phyloP scores from a whole-genome alignment of 2,329 filamentous ascomycete genomes.

The Myriangium duriaei region DNA sequence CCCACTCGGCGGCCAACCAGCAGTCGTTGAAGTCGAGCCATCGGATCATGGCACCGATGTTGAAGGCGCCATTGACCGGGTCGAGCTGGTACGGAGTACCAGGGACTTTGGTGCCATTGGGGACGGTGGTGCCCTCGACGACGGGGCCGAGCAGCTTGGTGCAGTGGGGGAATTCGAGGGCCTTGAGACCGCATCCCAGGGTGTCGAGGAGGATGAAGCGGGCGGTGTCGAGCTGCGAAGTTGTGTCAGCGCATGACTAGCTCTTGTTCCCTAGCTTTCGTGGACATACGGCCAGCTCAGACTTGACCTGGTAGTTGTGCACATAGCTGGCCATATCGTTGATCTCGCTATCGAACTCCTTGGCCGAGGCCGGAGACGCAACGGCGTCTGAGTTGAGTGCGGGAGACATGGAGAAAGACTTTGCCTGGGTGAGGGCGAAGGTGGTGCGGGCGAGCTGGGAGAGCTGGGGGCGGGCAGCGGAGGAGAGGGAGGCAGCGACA shows the following conservation, averaged over 20 bases:
- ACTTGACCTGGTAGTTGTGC: conserved; percentile 81
- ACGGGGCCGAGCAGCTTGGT: conserved; percentile 85
- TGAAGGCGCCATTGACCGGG: conserved; percentile 91
- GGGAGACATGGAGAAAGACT: conserved; percentile 4
- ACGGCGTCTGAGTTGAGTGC: conserved; percentile 17
- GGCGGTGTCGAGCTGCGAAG: conserved; percentile 72
- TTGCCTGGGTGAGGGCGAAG: conserved; percentile 16
- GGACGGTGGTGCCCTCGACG: conserved; percentile 80
- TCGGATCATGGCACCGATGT: conserved; percentile 96
- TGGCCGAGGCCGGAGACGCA: conserved; percentile 18
- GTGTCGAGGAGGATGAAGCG: conserved; percentile 96
- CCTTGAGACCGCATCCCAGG: conserved; percentile 90
- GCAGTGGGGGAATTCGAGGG: conserved; percentile 90
- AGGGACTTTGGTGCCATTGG: conserved; percentile 81
- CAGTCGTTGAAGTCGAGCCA: conserved; percentile 99
- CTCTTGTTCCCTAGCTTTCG: neutral
- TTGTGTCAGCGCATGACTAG: conserved; percentile 13
- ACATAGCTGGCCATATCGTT: conserved; percentile 91
- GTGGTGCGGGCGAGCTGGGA: conserved; percentile 16
- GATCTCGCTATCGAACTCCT: conserved; percentile 74
- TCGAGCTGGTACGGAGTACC: conserved; percentile 92
- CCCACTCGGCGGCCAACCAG: conserved; percentile 98
- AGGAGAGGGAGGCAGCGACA: conserved; percentile 5
- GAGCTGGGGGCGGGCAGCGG: conserved; percentile 17
- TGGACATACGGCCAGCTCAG: conserved; percentile 72